phyloP scores from a whole-genome alignment of 805 yeast species.

The Candida montana region DNA sequence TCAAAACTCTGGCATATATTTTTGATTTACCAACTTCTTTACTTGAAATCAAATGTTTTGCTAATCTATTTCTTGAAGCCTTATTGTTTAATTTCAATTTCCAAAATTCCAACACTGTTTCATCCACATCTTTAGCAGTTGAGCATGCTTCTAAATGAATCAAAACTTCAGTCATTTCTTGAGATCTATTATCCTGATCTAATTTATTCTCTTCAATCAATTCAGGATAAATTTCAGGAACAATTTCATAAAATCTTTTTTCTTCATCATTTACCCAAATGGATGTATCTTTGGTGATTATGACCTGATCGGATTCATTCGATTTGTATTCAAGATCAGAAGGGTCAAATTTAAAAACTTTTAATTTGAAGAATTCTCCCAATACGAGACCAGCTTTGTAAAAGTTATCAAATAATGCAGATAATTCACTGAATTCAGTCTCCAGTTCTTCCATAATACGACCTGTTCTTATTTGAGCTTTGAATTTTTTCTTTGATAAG shows the following conservation, averaged over 20 bases:
- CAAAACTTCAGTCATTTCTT: slow-evolving; percentile 39
- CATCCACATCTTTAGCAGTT: slow-evolving; percentile 46
- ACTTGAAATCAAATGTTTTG: slow-evolving; percentile 48
- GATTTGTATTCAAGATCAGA: slow-evolving; percentile 24
- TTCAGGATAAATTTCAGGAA: slow-evolving; percentile 38
- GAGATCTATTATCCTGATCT: slow-evolving; percentile 25
- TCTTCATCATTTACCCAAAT: slow-evolving; percentile 66
- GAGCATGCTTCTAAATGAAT: slow-evolving; percentile 36
- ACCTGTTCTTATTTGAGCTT: slow-evolving; percentile 65
- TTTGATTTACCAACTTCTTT: slow-evolving; percentile 40
- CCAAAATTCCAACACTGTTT: slow-evolving; percentile 45
- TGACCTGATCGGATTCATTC: slow-evolving; percentile 21
- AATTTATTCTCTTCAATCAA: slow-evolving; percentile 27
- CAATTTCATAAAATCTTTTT: slow-evolving; percentile 55
- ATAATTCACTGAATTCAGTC: slow-evolving; percentile 28
- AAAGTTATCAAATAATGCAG: slow-evolving; percentile 40
- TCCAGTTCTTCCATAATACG: slow-evolving; percentile 38
- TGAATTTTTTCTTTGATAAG: slow-evolving; percentile 37
- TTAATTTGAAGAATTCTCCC: slow-evolving; percentile 35
- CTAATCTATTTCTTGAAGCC: slow-evolving; percentile 60
- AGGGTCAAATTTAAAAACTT: slow-evolving; percentile 30
- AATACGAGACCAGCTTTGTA: slow-evolving; percentile 37
- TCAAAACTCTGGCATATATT: slow-evolving; percentile 62
- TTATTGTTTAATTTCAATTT: slow-evolving; percentile 52
- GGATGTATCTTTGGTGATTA: slow-evolving; percentile 25